Percentiles rank a stretch among this genome's conserved stretches.
These are phyloP conservation scores for Pichia sp. DNA, from an alignment of 1,139 yeast genomes.

Conservation along the genomic window DNA sequence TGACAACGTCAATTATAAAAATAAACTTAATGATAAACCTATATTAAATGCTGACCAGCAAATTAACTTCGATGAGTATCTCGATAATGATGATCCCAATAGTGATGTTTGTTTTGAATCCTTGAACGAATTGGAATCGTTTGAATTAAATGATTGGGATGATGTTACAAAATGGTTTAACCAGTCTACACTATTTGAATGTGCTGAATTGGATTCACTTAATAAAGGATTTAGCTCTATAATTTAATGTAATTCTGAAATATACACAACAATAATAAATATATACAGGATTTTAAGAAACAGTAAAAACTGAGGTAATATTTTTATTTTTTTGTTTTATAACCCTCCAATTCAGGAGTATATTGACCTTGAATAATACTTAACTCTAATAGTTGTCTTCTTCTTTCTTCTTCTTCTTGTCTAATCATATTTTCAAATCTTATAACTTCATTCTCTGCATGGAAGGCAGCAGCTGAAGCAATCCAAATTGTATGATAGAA, in stretches of 20 bases:
- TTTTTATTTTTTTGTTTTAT: constrained; percentile 2
- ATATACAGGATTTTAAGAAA: no score
- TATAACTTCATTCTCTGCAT: constrained; percentile 30
- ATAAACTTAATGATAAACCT: no score
- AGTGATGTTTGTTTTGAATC: no score
- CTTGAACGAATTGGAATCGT: neutral
- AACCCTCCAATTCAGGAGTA: constrained; percentile 27
- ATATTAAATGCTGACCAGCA: neutral
- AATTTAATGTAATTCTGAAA: no score
- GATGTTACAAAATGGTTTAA: constrained; percentile 11
- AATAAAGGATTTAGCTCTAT: neutral
- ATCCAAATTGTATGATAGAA: constrained; percentile 32
- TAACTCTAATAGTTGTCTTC: constrained; percentile 28
- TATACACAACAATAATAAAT: no score
- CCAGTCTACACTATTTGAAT: constrained; percentile 5
- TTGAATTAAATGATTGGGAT: constrained; percentile 10
- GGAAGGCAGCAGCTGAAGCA: constrained; percentile 31
- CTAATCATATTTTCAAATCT: constrained; percentile 27
- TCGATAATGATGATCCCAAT: neutral
- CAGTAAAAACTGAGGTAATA: no score
- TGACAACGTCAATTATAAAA: no score
- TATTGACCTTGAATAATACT: constrained; percentile 29
- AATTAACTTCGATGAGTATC: neutral
- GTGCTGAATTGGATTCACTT: constrained; percentile 3
- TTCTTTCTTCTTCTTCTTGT: constrained; percentile 27